These are phyloP conservation scores for Pelagophyceae sp. DNA, from an alignment of 352 stramenopile species.

Conservation along the genomic window DNA sequence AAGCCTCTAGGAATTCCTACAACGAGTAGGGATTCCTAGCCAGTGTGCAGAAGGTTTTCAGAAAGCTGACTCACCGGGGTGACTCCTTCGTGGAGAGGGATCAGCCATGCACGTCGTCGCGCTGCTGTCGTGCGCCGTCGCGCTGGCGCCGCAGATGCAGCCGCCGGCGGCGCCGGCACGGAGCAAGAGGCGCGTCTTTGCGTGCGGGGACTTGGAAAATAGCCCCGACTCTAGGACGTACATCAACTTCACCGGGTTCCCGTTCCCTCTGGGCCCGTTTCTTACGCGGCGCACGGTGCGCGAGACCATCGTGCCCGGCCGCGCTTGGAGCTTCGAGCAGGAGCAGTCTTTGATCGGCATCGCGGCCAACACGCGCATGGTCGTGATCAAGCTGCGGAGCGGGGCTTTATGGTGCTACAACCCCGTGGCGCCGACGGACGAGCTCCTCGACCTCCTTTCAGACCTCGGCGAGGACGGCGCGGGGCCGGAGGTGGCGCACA, in stretches of 20 bases:
- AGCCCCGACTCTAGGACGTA: constrained; percentile 15
- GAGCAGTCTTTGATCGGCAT: not conserved
- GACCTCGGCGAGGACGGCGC: not conserved
- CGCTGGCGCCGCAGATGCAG: too few species aligned
- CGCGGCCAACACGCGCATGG: not conserved
- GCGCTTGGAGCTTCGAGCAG: constrained; percentile 8
- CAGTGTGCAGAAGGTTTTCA: too few species aligned
- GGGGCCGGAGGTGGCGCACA: constrained; percentile 10
- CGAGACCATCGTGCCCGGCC: not conserved
- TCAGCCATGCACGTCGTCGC: too few species aligned
- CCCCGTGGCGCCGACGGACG: constrained; percentile 16
- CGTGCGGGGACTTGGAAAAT: not conserved
- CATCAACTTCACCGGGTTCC: constrained; percentile 3
- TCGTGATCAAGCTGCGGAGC: not conserved
- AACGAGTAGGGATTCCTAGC: too few species aligned
- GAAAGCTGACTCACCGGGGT: too few species aligned
- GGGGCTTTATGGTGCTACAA: not conserved
- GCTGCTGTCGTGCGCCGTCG: too few species aligned
- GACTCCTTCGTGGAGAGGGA: too few species aligned
- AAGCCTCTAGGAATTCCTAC: too few species aligned
- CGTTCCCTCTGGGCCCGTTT: constrained; percentile 11
- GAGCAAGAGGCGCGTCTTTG: not conserved
- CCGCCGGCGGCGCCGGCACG: not conserved
- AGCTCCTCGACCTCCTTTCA: not conserved
- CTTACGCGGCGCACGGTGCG: not conserved